phyloP scores from a whole-genome alignment of 306 rosid species.

The Hippophae tibetana region DNA sequence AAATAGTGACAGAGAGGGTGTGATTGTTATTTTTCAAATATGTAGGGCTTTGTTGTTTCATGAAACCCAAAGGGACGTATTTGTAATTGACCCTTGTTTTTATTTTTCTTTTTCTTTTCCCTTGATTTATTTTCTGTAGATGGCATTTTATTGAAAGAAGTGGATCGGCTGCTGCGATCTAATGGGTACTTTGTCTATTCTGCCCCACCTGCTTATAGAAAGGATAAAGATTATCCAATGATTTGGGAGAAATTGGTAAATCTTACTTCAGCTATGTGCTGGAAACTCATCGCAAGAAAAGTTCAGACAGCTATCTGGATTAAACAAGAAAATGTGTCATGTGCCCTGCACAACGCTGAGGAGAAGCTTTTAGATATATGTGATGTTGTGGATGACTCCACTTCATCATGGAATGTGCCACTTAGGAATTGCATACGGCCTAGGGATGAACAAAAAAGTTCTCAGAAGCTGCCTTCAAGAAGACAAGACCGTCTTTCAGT shows the following conservation, averaged over 20 bases:
- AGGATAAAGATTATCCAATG: conserved; percentile 57
- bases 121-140: conserved; percentile 37
- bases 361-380: conserved; percentile 50
- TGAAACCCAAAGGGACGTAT: no score
- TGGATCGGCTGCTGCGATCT: conserved; percentile 62
- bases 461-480: conserved; percentile 50
- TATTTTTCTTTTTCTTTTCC: not conserved
- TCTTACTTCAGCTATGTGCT: conserved; percentile 85
- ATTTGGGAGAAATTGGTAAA: conserved; percentile 78
- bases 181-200: conserved; percentile 86
- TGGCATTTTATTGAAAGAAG: conserved; percentile 82
- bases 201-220: conserved; percentile 84
- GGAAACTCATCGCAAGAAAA: conserved; percentile 78
- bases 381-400: conserved; percentile 52
- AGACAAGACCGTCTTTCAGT: conserved; percentile 56
- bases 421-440: conserved; percentile 57
- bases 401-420: conserved; percentile 62
- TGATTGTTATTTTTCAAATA: no score
- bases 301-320: conserved; percentile 96
- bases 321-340: conserved; percentile 52
- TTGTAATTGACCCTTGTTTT: no score
- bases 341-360: conserved; percentile 45
- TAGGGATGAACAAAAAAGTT: conserved; percentile 26
- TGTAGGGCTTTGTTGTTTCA: no score
- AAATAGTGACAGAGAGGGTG: no score